These are phyloP conservation scores for Pseudogymnoascus sp. DNA, from an alignment of 2,329 filamentous ascomycete species.

Conservation along the genomic window DNA sequence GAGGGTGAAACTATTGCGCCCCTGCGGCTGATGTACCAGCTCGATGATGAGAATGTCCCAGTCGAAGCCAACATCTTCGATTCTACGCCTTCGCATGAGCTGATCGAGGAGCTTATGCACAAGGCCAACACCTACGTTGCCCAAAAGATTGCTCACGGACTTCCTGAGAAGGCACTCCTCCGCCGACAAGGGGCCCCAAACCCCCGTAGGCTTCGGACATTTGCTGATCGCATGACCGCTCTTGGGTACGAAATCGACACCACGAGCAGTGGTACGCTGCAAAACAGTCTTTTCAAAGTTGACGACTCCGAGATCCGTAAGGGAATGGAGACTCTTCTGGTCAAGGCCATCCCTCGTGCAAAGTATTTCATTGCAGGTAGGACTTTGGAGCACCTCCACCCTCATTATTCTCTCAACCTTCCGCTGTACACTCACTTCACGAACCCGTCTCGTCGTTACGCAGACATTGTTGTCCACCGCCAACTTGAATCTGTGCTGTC, in stretches of 20 bases:
- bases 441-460: conserved; percentile 87
- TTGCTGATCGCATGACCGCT: conserved; percentile 86
- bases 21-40: conserved; percentile 81
- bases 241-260: conserved; percentile 87
- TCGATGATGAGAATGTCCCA: conserved; percentile 96
- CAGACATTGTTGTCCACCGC: conserved; percentile 90
- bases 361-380: conserved; percentile 90
- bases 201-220: conserved; percentile 78
- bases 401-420: conserved; percentile 88
- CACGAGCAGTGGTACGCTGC: conserved; percentile 80
- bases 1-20: conserved; percentile 74
- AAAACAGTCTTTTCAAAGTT: conserved; percentile 92
- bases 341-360: conserved; percentile 93
- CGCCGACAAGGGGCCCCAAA: conserved; percentile 83
- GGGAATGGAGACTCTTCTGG: conserved; percentile 92
- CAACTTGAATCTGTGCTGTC: conserved; percentile 85
- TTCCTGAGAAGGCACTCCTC: conserved; percentile 89
- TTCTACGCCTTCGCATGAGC: conserved; percentile 79
- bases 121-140: conserved; percentile 89
- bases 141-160: conserved; percentile 67
- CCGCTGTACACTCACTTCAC: conserved; percentile 97
- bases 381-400: conserved; percentile 67
- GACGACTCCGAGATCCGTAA: conserved; percentile 84
- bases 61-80: conserved; percentile 96
- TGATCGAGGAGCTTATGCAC: conserved; percentile 91